Evolutionary conservation across 495 filamentous ascomycete species (phyloP), one percentile per base, ranked within the genome.

Genomic region (Trichocladium antarcticum): DNA sequence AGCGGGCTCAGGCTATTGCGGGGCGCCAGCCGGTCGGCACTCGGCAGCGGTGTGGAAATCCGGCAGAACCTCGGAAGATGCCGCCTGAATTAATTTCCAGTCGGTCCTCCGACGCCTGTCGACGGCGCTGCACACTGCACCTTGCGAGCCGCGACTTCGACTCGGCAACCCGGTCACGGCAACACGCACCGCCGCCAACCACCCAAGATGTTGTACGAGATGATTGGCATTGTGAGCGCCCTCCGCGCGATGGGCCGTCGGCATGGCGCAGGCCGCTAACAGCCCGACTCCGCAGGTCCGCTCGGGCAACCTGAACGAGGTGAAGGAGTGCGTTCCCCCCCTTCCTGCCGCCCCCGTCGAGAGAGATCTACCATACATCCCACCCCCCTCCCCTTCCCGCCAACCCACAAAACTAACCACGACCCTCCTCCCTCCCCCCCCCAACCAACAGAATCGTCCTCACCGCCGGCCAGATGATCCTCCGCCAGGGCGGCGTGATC

Each of bases 141-240:
- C 21, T 9, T 17, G 28, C 29, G n/a, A 8, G 31, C 19, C 43
- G 11, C 36, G 44, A 37, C 31, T 21, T 32, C 31, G 31, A 32
- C 22, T 19, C 22, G 16, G 17, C 37, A 52, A 37, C 16, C 40
- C 42, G 37, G 41, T 51, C 37, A 49, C 37, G 40, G 6, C 29
- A 34, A 4, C 28, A 16, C 19, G 28, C 24, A 8, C 16, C 34
- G 21, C 45, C 40, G 22, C 27, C 37, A 20, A 29, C 43, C 38
- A 27, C 49, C 42, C 58, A 74, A 58, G 53, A 98, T 98, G 92
- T 75, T 98, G 71, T 98, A 98, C 74, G 92, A 98, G 68, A 73
- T 95, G 53, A 95, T 98, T 65, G 92, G 87, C 53, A 81, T 96
- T 66, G 92, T 97, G 74, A 61, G 84, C 35, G 16, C 36, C 39